A percentile compares a stretch with the other conserved stretches of the same genome.
Conservation (phyloP, 2,329 filamentous ascomycete species). For the Claviceps cyperi region DNA sequence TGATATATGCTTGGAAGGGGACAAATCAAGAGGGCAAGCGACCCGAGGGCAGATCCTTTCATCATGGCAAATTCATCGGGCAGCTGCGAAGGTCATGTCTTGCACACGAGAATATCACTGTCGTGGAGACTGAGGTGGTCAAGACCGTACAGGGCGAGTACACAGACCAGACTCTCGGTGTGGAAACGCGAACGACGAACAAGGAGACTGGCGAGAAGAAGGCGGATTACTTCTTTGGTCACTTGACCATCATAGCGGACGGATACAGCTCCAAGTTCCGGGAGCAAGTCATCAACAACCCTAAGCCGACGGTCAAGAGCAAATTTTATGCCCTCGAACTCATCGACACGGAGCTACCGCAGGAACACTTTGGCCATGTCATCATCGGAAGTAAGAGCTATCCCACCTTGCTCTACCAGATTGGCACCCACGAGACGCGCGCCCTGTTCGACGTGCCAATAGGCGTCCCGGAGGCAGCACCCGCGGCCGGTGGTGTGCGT, state of each 20-base stretch:
- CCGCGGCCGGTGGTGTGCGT: slow-evolving; percentile 68
- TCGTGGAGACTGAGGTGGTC: slow-evolving; percentile 79
- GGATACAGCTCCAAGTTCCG: slow-evolving; percentile 89
- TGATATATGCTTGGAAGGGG: slow-evolving; percentile 22
- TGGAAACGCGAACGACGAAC: slow-evolving; percentile 55
- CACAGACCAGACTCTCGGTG: slow-evolving; percentile 63
- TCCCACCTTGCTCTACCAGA: slow-evolving; percentile 89
- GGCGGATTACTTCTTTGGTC: slow-evolving; percentile 70
- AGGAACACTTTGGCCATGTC: slow-evolving; percentile 69
- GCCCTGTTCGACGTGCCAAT: slow-evolving; percentile 79
- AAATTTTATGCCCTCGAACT: slow-evolving; percentile 93
- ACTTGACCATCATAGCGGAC: slow-evolving; percentile 79
- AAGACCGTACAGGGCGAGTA: slow-evolving; percentile 57
- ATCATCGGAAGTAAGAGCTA: slow-evolving; percentile 55
- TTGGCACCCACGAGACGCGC: slow-evolving; percentile 86
- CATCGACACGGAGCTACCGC: slow-evolving; percentile 69
- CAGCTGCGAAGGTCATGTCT: slow-evolving; percentile 64
- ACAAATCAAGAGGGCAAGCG: slow-evolving; percentile 23
- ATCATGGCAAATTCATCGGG: slow-evolving; percentile 87
- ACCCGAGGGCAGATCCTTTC: slow-evolving; percentile 65
- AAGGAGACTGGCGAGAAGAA: slow-evolving; percentile 39
- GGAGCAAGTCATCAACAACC: slow-evolving; percentile 52
- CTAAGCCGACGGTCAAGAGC: slow-evolving; percentile 55
- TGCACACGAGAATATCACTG: slow-evolving; percentile 66
- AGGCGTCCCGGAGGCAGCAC: slow-evolving; percentile 56